Conservation (phyloP, 148 eudicot species). For the Nyssa sinensis region DNA sequence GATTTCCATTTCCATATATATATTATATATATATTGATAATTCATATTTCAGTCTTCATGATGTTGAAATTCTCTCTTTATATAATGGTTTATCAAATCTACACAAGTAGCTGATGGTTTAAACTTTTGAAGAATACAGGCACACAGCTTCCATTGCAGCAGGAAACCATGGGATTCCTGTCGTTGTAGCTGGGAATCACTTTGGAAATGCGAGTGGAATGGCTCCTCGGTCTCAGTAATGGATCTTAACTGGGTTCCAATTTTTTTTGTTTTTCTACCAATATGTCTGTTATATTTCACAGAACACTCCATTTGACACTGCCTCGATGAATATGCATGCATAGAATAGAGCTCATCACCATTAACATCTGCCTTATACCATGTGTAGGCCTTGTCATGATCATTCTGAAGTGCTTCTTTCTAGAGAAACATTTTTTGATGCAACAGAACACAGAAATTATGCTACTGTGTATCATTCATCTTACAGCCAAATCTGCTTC, state of each 20-base stretch:
- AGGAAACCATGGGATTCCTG: conserved; percentile 96
- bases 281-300: neutral
- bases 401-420: neutral
- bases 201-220: conserved; percentile 99
- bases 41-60: too few relatives aligned
- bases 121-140: conserved; percentile 31
- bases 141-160: conserved; percentile 97
- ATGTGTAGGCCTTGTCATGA: neutral
- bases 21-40: too few relatives aligned
- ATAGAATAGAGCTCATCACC: neutral
- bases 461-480: neutral
- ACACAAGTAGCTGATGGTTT: neutral
- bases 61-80: neutral
- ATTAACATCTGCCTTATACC: neutral
- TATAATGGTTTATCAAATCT: neutral
- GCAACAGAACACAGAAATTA: neutral
- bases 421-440: neutral
- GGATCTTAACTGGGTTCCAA: conserved; percentile 13
- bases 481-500: neutral
- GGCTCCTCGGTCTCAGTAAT: conserved; percentile 99
- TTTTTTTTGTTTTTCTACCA: conserved; percentile 2
- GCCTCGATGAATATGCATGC: neutral
- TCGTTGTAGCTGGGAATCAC: conserved; percentile 80
- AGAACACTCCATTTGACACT: neutral
- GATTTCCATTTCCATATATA: conserved; percentile 1